Percentiles rank a stretch among this genome's conserved stretches.
Conservation (phyloP, 1,284 basidiomycete species). For the Ceratobasidium theobromae region DNA sequence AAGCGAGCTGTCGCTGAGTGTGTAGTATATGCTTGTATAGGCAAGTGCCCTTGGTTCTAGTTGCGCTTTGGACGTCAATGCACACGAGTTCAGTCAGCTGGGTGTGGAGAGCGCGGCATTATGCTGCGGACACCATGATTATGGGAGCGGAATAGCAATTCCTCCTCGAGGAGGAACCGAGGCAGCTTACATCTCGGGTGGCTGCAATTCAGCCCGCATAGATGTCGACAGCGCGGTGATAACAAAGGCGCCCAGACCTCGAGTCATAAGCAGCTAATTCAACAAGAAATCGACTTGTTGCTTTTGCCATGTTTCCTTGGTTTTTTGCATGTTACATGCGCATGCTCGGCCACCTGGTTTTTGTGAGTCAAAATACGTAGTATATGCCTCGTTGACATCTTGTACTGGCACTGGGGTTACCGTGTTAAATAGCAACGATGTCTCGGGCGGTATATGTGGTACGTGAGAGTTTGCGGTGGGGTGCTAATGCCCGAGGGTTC, state of each 20-base stretch:
- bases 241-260: background rate
- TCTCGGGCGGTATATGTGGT: background rate
- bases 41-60: too few species aligned
- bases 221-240: background rate
- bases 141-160: too few species aligned
- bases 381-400: background rate
- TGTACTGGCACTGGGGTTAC: background rate
- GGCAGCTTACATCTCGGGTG: background rate
- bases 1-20: too few species aligned
- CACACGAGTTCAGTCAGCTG: too few species aligned
- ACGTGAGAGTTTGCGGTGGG: background rate
- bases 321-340: background rate
- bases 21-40: too few species aligned
- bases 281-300: background rate
- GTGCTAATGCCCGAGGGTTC: background rate
- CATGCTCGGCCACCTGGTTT: background rate
- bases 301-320: background rate
- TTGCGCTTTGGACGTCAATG: too few species aligned
- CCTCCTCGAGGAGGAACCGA: background rate
- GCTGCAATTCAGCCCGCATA: background rate
- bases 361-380: background rate
- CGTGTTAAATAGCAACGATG: background rate
- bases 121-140: too few species aligned
- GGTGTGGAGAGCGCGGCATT: too few species aligned
- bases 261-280: background rate